Evolutionary conservation across 805 yeast genomes (phyloP), one percentile per base, ranked within the genome.

Genomic region (Schwanniomyces polymorphus): DNA sequence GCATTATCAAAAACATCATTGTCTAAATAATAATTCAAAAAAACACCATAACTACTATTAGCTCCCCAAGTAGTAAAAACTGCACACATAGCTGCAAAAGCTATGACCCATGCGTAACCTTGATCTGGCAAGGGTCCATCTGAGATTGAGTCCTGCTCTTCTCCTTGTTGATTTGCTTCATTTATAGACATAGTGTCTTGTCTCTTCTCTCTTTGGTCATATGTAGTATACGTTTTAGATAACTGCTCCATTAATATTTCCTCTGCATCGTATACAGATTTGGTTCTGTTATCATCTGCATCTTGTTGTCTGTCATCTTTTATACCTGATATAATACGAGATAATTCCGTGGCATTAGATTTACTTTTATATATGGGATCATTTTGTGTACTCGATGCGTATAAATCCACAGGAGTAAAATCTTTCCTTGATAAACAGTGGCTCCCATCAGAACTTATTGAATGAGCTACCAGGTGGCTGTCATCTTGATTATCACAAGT

Each of bases 1-100:
- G 78, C 78, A 11, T 72, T 69, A 0, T 74, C 69, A 47, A 78
- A 81, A 2, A 56, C 55, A 17, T 55, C 41, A 25, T 49, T 59
- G 52, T 51, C 52, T 9, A 77, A 52, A 53, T 82, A 83, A 57
- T 75, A 79, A 31, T 75, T 67, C 45, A 82, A 77, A 56, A 79
- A 84, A 4, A 81, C 80, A 25, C 86, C 88, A 61, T 68, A 83
- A 2, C 80, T 69, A 35, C 82, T 79, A 47, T 79, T 78, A 64
- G 81, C 70, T 14, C 88, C 88, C 75, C 79, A 82, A 0, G 84
- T 76, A 48, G 78, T 53, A 60, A 54, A 75, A 56, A 72, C 71
- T 59, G 59, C 71, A 14, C 76, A 64, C 65, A 78, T 74, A 0
- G 72, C 70, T 16, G 78, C 80, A 3, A 79, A 61, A 0, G 82